Percentiles rank a stretch among this genome's conserved stretches.
These are phyloP conservation scores for Apiospora saccharicola DNA, from an alignment of 2,329 filamentous ascomycete species.

Conservation along the genomic window DNA sequence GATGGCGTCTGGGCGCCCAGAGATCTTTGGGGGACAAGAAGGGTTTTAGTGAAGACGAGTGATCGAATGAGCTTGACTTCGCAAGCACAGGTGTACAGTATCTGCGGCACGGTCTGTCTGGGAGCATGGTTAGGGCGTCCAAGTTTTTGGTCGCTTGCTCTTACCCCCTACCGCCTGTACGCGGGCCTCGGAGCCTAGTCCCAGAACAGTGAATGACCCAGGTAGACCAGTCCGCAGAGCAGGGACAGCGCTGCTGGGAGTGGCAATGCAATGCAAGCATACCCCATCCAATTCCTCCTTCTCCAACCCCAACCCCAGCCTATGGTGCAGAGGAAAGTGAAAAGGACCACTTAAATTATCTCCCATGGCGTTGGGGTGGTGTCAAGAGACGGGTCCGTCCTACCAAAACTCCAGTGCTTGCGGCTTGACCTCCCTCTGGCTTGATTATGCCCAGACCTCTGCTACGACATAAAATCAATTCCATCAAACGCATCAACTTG, in stretches of 20 bases:
- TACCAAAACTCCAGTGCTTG: not conserved
- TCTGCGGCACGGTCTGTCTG: constrained; percentile 19
- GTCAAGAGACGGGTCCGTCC: not conserved
- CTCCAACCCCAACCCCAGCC: constrained; percentile 18
- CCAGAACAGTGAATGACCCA: constrained; percentile 5
- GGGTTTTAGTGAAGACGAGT: constrained; percentile 18
- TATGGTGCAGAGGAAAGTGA: not conserved
- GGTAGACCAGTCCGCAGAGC: not conserved
- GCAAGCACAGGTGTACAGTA: constrained; percentile 13
- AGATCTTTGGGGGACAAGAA: constrained; percentile 21
- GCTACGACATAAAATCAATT: not conserved
- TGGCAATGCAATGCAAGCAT: constrained; percentile 15
- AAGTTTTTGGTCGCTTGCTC: constrained; percentile 6
- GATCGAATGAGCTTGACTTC: constrained; percentile 18
- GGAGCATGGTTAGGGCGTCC: constrained; percentile 16
- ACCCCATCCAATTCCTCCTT: not conserved
- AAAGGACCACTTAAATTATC: not conserved
- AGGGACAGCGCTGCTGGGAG: not conserved
- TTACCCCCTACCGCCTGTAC: not conserved
- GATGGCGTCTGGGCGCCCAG: constrained; percentile 19
- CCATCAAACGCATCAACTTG: not conserved
- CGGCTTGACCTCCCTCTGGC: not conserved
- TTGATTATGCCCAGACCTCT: not conserved
- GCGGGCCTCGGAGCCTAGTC: constrained; percentile 18
- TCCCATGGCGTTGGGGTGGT: not conserved